A percentile compares a stretch with the other conserved stretches of the same genome.
These are phyloP conservation scores for Suillus weaverae DNA, from an alignment of 768 basidiomycete species.

Conservation along the genomic window DNA sequence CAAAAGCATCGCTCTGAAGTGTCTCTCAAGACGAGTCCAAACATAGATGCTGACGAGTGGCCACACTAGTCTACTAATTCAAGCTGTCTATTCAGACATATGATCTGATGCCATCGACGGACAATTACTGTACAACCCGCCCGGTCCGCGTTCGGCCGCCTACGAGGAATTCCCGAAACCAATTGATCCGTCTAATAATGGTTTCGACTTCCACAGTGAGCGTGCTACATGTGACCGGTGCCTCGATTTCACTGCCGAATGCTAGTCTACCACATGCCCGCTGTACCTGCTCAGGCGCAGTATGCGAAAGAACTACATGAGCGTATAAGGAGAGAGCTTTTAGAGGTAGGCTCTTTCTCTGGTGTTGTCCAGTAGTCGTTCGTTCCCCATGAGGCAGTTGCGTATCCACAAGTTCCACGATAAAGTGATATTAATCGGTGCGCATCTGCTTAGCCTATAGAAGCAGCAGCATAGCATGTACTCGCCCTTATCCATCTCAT, in stretches of 20 bases:
- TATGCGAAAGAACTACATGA: conserved; percentile 60
- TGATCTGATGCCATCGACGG: no score
- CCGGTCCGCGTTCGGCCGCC: conserved; percentile 45
- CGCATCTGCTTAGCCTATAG: conserved; percentile 15
- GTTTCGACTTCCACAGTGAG: conserved; percentile 75
- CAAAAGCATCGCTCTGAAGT: no score
- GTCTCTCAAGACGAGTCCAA: no score
- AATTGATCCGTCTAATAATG: conserved; percentile 52
- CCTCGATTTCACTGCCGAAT: neutral
- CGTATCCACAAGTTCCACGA: conserved; percentile 64
- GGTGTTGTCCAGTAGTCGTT: neutral
- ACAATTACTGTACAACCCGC: no score
- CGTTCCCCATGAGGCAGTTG: conserved; percentile 38
- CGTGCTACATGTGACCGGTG: conserved; percentile 1
- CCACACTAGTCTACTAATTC: no score
- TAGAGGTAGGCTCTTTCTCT: conserved; percentile 46
- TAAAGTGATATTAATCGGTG: conserved; percentile 59
- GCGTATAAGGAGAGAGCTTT: conserved; percentile 61
- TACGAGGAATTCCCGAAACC: conserved; percentile 58
- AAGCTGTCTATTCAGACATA: no score
- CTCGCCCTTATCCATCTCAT: conserved; percentile 22
- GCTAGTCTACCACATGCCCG: conserved; percentile 63
- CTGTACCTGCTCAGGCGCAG: conserved; percentile 40
- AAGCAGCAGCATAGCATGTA: neutral
- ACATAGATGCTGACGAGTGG: no score